phyloP scores from a whole-genome alignment of 495 filamentous ascomycete species.

The Daldinia vernicosa region DNA sequence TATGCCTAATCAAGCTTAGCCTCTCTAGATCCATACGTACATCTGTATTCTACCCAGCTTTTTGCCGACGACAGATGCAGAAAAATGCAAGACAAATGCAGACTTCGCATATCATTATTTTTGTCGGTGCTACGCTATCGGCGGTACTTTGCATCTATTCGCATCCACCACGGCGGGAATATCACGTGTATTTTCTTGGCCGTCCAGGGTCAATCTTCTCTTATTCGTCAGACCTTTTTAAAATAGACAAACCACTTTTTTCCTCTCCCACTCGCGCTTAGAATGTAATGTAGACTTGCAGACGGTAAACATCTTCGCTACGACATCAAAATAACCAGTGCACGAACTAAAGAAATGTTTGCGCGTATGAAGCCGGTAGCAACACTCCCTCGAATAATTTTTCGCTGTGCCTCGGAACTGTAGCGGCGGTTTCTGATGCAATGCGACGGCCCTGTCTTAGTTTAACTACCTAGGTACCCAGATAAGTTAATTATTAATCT shows the following conservation, averaged over 20 bases:
- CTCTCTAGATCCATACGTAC: neutral
- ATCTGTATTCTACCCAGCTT: neutral
- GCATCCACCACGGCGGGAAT: constrained; percentile 27
- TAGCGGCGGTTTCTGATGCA: constrained; percentile 15
- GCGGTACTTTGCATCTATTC: constrained; percentile 6
- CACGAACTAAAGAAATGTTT: constrained; percentile 4
- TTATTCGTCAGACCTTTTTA: constrained; percentile 21
- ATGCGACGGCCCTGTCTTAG: constrained; percentile 28
- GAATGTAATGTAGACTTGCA: neutral
- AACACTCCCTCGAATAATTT: neutral
- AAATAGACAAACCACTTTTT: constrained; percentile 27
- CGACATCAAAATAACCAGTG: constrained; percentile 11
- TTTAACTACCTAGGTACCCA: constrained; percentile 20
- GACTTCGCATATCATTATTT: constrained; percentile 4
- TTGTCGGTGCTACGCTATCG: constrained; percentile 11
- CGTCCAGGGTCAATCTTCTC: constrained; percentile 17
- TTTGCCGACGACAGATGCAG: neutral
- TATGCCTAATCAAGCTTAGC: neutral
- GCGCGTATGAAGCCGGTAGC: constrained; percentile 5
- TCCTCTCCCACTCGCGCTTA: neutral
- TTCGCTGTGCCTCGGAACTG: constrained; percentile 15
- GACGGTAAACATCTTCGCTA: constrained; percentile 16
- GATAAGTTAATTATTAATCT: neutral
- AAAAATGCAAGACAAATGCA: neutral
- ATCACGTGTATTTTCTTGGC: constrained; percentile 39